A percentile compares a stretch with the other conserved stretches of the same genome.
Evolutionary conservation across 179 eudicot genomes (phyloP).

Genomic region (Beta corolliflora): DNA sequence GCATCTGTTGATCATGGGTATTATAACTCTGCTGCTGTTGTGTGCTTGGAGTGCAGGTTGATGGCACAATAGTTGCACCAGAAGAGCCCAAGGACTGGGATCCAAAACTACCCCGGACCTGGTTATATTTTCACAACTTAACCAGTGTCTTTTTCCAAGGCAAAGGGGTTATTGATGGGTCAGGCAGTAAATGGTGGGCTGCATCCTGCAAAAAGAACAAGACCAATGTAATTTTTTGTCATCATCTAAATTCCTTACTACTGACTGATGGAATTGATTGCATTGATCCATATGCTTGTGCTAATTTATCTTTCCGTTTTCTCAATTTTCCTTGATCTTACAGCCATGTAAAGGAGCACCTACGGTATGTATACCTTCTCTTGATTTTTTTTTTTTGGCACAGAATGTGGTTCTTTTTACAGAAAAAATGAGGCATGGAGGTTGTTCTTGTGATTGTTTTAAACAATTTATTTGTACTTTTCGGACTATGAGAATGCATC

Average conservation of each 20-base stretch:
- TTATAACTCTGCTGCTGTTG: neutral
- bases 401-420: neutral
- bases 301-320: conserved; percentile 36
- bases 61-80: conserved; percentile 87
- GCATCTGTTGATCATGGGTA: neutral
- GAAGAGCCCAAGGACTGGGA: conserved; percentile 77
- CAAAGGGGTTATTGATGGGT: conserved; percentile 81
- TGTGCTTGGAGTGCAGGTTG: conserved; percentile 49
- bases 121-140: conserved; percentile 77
- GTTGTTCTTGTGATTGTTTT: neutral
- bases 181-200: conserved; percentile 98
- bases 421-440: neutral
- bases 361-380: conserved; percentile 52
- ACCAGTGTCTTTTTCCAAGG: conserved; percentile 68
- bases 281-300: neutral
- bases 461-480: neutral
- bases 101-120: conserved; percentile 53
- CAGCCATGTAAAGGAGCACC: conserved; percentile 97
- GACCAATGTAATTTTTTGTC: conserved; percentile 56
- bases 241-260: neutral
- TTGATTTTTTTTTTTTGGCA: neutral
- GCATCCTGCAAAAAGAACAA: conserved; percentile 92
- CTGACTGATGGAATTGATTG: neutral
- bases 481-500: neutral
- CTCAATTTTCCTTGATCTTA: conserved; percentile 11